Percentiles rank a stretch among this genome's conserved stretches.
phyloP scores from a whole-genome alignment of 805 yeast genomes.

The Ogataea minuta region DNA sequence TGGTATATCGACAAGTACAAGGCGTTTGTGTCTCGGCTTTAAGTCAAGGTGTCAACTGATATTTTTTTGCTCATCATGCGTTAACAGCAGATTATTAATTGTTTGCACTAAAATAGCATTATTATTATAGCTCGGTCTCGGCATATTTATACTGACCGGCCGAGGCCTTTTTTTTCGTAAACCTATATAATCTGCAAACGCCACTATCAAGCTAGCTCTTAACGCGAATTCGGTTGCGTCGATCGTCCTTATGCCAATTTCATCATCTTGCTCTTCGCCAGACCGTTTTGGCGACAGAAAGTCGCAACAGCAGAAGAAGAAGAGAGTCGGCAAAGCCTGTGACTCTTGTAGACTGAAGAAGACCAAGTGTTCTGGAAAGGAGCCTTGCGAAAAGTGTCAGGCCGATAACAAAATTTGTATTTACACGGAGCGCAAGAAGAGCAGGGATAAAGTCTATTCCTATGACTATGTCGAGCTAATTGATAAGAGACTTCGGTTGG shows the following conservation, averaged over 20 bases:
- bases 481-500: constrained; percentile 54
- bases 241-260: constrained; percentile 1
- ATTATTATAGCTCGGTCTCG: constrained; percentile 11
- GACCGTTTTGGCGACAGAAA: constrained; percentile 11
- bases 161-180: constrained; percentile 5
- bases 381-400: constrained; percentile 56
- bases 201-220: not conserved
- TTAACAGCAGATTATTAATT: constrained; percentile 3
- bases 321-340: constrained; percentile 63
- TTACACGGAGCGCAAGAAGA: constrained; percentile 53
- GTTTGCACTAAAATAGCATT: not conserved
- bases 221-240: not conserved
- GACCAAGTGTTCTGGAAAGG: constrained; percentile 62
- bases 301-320: constrained; percentile 35
- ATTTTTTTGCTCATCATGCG: not conserved
- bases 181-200: constrained; percentile 2
- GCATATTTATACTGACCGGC: constrained; percentile 1
- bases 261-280: constrained; percentile 10
- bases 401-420: constrained; percentile 58
- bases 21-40: too few relatives aligned
- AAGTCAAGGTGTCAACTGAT: too few relatives aligned
- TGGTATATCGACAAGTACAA: too few relatives aligned
- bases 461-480: constrained; percentile 61
- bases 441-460: constrained; percentile 55
- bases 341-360: constrained; percentile 62